Evolutionary conservation across 192 early-diverging fungal genomes (phyloP), one percentile per base, ranked within the genome.

Genomic region (Podila epicladia): DNA sequence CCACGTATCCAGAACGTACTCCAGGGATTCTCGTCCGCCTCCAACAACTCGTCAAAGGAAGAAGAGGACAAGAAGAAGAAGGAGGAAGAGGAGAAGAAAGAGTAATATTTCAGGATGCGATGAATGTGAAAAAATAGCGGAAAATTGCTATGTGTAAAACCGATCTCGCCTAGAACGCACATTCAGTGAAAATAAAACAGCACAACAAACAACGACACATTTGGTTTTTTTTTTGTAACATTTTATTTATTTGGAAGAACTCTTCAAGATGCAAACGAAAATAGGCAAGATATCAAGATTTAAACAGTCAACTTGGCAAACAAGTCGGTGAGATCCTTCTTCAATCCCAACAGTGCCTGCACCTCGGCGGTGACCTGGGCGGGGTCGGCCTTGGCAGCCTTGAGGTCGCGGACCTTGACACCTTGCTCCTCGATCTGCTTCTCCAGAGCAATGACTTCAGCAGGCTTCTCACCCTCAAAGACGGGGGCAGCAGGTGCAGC

Each of bases 1-100:
- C 94, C 94, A 29, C 91, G 92, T 55, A 84, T 97, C 63, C 87
- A 93, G 82, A 86, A 88, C 29, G 93, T 90, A 19, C 83, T 92
- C 9, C 82, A 89, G 26, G 87, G 86, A 3, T 75, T 82, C 32
- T 66, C 73, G 11, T 66, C 65, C 24, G 68, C 72, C 26, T 67
- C 73, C 31, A 72, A 68, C 61, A 69, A 72, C 48, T 65, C 70
- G 3, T 59, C 64, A 2, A 53, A 71, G 28, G 63, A 82, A 3
- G 41, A 72, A 17, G 72, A 71, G 20, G 63, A 71, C 17, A 50
- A 64, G 22, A 64, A 58, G 64, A 65, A 65, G 63, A 64, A 73
- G 58, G 65, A 75, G 22, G 66, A 69, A 3, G 66, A 70, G 53
- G 55, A 79, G 69, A 71, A 77, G 58, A 55, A 48, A 26, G 45